Conservation (phyloP, 179 eudicot species). For the Carnegiea gigantea region DNA sequence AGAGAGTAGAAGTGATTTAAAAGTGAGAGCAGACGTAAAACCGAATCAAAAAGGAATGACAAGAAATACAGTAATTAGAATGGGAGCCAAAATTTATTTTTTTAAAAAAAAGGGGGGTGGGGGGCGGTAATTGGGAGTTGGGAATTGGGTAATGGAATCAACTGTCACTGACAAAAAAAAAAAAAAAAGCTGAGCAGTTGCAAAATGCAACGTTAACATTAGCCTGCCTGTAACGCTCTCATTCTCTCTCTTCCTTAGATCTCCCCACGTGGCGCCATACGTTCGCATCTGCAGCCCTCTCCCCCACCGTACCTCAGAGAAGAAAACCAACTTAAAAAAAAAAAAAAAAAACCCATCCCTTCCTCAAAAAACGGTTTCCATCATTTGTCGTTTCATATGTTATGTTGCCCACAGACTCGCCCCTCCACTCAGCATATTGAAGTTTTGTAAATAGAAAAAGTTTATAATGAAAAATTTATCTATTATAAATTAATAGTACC, state of each 20-base stretch:
- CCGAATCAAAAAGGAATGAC: too few species aligned
- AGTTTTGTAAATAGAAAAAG: too few species aligned
- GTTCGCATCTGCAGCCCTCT: neutral
- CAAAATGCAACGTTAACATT: slow-evolving; percentile 1
- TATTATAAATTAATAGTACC: too few species aligned
- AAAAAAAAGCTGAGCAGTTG: neutral
- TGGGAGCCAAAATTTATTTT: too few species aligned
- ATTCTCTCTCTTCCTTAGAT: slow-evolving; percentile 8
- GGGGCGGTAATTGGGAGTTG: too few species aligned
- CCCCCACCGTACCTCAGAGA: neutral
- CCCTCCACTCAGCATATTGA: neutral
- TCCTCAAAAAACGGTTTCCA: slow-evolving; percentile 10
- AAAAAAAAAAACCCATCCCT: neutral
- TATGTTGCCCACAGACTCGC: slow-evolving; percentile 31
- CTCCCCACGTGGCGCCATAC: neutral
- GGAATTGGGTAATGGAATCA: neutral
- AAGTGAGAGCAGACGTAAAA: too few species aligned
- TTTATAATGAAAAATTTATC: too few species aligned
- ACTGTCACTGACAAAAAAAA: neutral
- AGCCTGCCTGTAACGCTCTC: neutral
- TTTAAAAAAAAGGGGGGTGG: too few species aligned
- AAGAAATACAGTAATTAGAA: too few species aligned
- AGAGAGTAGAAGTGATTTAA: too few species aligned
- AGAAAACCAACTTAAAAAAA: neutral
- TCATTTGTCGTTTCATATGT: slow-evolving; percentile 8